Conservation (phyloP, 2,329 filamentous ascomycete species). For the Colletotrichum shisoi region DNA sequence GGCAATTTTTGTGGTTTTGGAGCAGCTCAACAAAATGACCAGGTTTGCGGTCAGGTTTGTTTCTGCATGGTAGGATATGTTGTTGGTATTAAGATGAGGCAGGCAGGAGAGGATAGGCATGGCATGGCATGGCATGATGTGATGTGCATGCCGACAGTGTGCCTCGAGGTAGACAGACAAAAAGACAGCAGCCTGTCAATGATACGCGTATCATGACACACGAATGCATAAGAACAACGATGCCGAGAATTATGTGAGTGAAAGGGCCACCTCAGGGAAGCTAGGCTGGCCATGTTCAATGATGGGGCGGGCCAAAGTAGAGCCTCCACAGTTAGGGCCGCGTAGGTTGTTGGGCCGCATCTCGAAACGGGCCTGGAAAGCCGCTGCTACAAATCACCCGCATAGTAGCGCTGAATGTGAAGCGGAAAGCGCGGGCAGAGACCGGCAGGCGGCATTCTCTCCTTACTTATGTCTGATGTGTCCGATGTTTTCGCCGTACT, state of each 20-base stretch:
- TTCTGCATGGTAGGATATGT: conserved; percentile 25
- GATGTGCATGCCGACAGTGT: conserved; percentile 8
- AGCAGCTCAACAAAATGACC: not conserved
- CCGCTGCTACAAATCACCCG: conserved; percentile 31
- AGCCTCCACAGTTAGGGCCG: not conserved
- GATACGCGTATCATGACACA: conserved; percentile 33
- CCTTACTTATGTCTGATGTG: not conserved
- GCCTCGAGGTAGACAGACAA: conserved; percentile 26
- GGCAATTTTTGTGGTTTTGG: conserved; percentile 13
- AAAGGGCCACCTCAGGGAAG: not conserved
- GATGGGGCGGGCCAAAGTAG: not conserved
- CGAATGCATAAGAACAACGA: not conserved
- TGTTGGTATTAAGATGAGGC: conserved; percentile 18
- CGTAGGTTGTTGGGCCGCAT: conserved; percentile 8
- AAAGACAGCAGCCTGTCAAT: conserved; percentile 21
- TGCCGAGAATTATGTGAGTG: not conserved
- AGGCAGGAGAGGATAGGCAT: conserved; percentile 14
- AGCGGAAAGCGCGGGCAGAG: not conserved
- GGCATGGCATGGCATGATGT: too few species aligned
- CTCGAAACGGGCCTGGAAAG: conserved; percentile 13
- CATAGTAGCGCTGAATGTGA: conserved; percentile 18
- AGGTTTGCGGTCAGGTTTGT: conserved; percentile 6
- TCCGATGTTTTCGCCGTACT: not conserved
- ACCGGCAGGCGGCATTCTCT: not conserved
- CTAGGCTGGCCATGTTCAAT: too few species aligned